These are phyloP conservation scores for Takakia lepidozioides DNA, from an alignment of 225 moss, liverwort and hornwort genomes.

Conservation along the genomic window DNA sequence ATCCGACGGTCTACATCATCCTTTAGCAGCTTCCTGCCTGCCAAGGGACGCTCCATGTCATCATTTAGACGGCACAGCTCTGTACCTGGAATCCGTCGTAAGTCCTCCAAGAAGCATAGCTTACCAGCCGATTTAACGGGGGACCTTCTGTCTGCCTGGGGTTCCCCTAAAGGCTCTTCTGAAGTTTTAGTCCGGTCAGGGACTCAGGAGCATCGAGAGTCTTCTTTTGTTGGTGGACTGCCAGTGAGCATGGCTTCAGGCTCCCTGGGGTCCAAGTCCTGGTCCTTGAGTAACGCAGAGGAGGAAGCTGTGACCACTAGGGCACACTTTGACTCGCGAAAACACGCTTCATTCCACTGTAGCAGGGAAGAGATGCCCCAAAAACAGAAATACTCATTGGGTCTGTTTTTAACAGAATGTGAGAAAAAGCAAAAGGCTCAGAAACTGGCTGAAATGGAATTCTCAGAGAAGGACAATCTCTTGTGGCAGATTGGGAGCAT, in stretches of 20 bases:
- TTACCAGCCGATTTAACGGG: too few species aligned
- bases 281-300: too few species aligned
- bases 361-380: too few species aligned
- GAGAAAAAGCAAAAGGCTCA: constrained; percentile 25
- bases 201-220: background rate
- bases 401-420: constrained; percentile 35
- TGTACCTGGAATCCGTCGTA: too few species aligned
- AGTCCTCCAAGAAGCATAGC: too few species aligned
- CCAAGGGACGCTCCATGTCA: too few species aligned
- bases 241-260: background rate
- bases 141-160: constrained; percentile 19
- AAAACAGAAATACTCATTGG: constrained; percentile 40
- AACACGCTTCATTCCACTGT: too few species aligned
- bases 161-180: constrained; percentile 5
- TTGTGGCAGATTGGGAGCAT: constrained; percentile 63
- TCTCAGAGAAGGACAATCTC: constrained; percentile 37
- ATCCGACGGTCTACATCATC: background rate
- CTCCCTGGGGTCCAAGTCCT: too few species aligned
- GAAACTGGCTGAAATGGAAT: constrained; percentile 16
- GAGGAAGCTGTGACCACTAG: too few species aligned
- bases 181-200: constrained; percentile 8
- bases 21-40: background rate
- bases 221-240: constrained; percentile 8
- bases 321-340: too few species aligned
- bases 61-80: too few species aligned